Base-by-base conservation (phyloP, 1,284 basidiomycete species). In the Vanrija pseudolonga region DNA sequence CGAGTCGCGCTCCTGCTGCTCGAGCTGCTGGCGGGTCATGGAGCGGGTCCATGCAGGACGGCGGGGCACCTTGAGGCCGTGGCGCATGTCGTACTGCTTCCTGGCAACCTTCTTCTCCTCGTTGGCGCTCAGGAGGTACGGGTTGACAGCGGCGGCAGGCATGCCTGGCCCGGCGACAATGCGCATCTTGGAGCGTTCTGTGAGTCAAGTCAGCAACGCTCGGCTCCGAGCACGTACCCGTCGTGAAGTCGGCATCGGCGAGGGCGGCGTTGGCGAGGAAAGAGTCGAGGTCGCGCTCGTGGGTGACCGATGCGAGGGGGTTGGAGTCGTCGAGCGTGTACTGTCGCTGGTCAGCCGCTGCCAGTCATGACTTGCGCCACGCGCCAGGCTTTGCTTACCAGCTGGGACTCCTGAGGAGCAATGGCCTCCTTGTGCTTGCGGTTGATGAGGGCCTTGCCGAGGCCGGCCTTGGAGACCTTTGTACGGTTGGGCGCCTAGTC, bases 171-270 rank as follows among this genome's bases (percentile, higher is more conserved):
- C 83, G 56, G 86, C 85, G 52, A 98, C 86, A 55, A 99, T 88
- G 67, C 90, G 90, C 59, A 96, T 84, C 76, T 94, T 98, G 53
- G 92, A 83, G 50, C 91, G 84, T 73, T 98, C 96, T 89, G 71
- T 23, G 53, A 36, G 23, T 20, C 26, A 26, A 26, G n/a, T n/a
- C 44, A 48, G 48, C 47, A 50, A 45, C 37, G 4, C 41, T 17
- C 12, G 14, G 14, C 7, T 45, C 18, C n/a, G 4, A 32, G n/a
- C 19, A 38, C 83, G 48, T 59, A 92, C 92, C 92, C 37, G 93
- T 96, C n/a, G 92, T 93, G 70, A 99, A 99, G 68, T 99, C 91
- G 15, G 87, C 88, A 50, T 90, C 95, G 19, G 96, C 96, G 48
- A 99, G 80, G 61, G 91, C 88, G 4, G 96, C 96, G 18, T 92